Percentiles rank a stretch among this genome's conserved stretches.
phyloP scores from a whole-genome alignment of 2,329 filamentous ascomycete genomes.

The Botryotinia convoluta region DNA sequence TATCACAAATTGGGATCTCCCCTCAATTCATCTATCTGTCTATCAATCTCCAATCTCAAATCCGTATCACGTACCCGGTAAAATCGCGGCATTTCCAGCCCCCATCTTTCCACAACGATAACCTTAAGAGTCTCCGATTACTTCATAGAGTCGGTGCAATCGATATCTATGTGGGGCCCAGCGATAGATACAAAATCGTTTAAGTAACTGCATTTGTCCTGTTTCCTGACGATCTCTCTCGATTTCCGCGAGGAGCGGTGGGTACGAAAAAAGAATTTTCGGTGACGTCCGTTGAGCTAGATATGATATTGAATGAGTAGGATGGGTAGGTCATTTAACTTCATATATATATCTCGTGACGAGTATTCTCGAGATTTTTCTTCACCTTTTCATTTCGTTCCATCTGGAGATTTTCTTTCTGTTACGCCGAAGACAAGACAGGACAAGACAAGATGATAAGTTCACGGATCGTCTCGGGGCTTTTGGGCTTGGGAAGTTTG shows the following conservation, averaged over 20 bases:
- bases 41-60: neutral
- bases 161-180: constrained; percentile 1
- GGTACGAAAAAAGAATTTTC: neutral
- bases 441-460: neutral
- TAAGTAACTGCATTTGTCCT: neutral
- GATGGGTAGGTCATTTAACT: neutral
- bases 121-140: neutral
- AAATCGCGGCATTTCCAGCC: neutral
- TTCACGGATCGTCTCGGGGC: neutral
- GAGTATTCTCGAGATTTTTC: neutral
- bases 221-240: neutral
- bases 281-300: neutral
- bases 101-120: neutral
- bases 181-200: neutral
- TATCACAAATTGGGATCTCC: neutral
- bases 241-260: neutral
- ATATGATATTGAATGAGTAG: neutral
- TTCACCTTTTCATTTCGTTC: neutral
- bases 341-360: neutral
- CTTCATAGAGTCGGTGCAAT: neutral
- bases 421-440: neutral
- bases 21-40: neutral
- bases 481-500: neutral
- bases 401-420: neutral
- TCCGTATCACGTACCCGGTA: neutral